Evolutionary conservation across 1,284 basidiomycete species (phyloP), one percentile per base, ranked within the genome.

Genomic region (Xanthoconium separans): DNA sequence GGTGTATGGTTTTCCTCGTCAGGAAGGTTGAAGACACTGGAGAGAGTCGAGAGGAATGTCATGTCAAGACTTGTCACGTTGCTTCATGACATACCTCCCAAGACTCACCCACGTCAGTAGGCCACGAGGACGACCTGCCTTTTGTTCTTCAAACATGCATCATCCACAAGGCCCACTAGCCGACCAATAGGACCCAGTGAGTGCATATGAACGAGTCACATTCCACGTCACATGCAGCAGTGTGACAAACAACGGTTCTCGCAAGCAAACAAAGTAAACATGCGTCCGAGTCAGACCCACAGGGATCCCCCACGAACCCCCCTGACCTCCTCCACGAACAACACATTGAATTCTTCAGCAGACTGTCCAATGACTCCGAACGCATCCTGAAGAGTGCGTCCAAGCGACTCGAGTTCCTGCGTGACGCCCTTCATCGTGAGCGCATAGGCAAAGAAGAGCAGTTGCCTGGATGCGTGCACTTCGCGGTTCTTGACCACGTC

Each of bases 361-460:
- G 78, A 79, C 55, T 88, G 80, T 45, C 92, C 83, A 65, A 93
- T 91, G 6, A 94, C 91, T 13, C 94, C 94, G 71, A 95, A 96
- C 11, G 91, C 87, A 49, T 87, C 84, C 67, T 97, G 95, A 53
- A 94, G 75, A 18, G 84, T 87, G 33, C 70, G 72, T 0, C 94
- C 94, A 2, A 96, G 75, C 50, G 75, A 80, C 47, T 95, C 91
- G 18, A 97, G 79, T 65, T 96, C 93, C 54, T 84, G 80, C 18
- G 93, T 95, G 31, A 97, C 90, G 9, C 93, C 92, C 68, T 89
- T 84, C 93, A 97, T 96, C 51, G 91, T 91, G 50, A 96, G 75
- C 0, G 92, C 93, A 65, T 98, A 98, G 1, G 93, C 93, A 65
- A 97, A 96, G 74, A 92, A 98, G 20, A 98, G 77, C 8, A 98